Evolutionary conservation across 345 rosid genomes (phyloP).

Genomic region (Excoecaria agallocha): DNA sequence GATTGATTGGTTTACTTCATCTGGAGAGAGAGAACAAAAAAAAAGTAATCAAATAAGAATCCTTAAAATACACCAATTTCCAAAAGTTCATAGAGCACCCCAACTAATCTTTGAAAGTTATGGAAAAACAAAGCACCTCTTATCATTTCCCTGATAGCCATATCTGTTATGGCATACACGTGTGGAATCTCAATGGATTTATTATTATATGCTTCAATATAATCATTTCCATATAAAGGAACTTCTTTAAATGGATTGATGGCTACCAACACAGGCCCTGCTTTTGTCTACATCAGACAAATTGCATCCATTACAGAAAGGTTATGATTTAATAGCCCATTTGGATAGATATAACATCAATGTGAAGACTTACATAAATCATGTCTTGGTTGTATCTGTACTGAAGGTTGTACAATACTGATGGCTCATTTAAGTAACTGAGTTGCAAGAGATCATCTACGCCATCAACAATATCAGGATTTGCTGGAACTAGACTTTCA

Average conservation of each 20-base stretch:
- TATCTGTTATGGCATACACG: conserved; percentile 94
- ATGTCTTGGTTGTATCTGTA: conserved; percentile 81
- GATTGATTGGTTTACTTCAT: conserved; percentile 98
- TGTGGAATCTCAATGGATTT: conserved; percentile 77
- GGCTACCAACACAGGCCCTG: conserved; percentile 96
- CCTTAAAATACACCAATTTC: not conserved
- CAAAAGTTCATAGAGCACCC: not conserved
- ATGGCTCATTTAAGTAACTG: conserved; percentile 95
- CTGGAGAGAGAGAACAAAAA: conserved; percentile 47
- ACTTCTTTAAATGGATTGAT: conserved; percentile 94
- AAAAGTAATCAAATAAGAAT: conserved; percentile 26
- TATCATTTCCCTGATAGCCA: conserved; percentile 95
- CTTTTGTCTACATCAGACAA: conserved; percentile 71
- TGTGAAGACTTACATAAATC: conserved; percentile 75
- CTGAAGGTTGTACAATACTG: conserved; percentile 87
- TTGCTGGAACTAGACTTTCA: conserved; percentile 76
- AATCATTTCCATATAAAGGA: conserved; percentile 76
- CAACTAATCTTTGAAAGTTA: conserved; percentile 10
- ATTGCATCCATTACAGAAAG: conserved; percentile 17
- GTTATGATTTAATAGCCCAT: conserved; percentile 6
- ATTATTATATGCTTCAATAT: conserved; percentile 78
- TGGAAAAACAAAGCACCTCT: conserved; percentile 54
- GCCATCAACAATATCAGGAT: conserved; percentile 98
- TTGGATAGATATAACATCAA: conserved; percentile 13
- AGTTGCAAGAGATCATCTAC: conserved; percentile 98